Base-by-base conservation (phyloP, 2,329 filamentous ascomycete genomes). In the Fusarium devonianum region DNA sequence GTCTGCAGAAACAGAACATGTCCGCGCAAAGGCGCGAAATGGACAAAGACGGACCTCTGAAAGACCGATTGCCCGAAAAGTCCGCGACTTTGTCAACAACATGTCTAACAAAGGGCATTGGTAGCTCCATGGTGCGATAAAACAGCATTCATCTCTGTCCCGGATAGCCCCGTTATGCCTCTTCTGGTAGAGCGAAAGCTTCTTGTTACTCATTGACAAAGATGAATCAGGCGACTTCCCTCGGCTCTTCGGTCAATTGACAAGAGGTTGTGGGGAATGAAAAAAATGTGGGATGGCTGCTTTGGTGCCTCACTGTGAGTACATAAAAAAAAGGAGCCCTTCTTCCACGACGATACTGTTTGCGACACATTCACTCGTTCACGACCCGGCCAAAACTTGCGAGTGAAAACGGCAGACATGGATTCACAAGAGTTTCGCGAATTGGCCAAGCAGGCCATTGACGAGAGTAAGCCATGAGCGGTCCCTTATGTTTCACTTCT, bases 391-490 rank as follows among this genome's bases (percentile, higher is more conserved):
- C 10, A 30, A 7, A 25, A 4, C 23, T 25, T n/a, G n/a, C n/a
- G n/a, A 7, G 3, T n/a, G n/a, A 26, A 26, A 26, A 12, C 11
- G 7, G 23, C n/a, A 30, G 23, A 44, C 23, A 96, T 96, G 92
- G 85, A 96, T 67, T 85, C 86, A 19, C 77, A 86, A 46, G 83
- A 93, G 65, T 97, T 96, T 72, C 82, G 85, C 58, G 76, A 84
- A 53, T 90, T 90, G 56, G 92, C 90, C 33, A 83, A 90, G 58
- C 82, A 86, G 48, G 87, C 88, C 52, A 85, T 96, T 67, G 89
- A 95, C 60, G 89, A 96, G 50, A 95, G 90, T 92, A 74, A 68
- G 85, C 76, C n/a, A 39, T 41, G 14, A 46, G n/a, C 48, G 14
- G 19, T 33, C 8, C 16, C 5, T 22, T 14, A 13, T n/a, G n/a